These are phyloP conservation scores for Phytopythium chamaehyphon DNA, from an alignment of 352 stramenopile genomes.

Conservation along the genomic window DNA sequence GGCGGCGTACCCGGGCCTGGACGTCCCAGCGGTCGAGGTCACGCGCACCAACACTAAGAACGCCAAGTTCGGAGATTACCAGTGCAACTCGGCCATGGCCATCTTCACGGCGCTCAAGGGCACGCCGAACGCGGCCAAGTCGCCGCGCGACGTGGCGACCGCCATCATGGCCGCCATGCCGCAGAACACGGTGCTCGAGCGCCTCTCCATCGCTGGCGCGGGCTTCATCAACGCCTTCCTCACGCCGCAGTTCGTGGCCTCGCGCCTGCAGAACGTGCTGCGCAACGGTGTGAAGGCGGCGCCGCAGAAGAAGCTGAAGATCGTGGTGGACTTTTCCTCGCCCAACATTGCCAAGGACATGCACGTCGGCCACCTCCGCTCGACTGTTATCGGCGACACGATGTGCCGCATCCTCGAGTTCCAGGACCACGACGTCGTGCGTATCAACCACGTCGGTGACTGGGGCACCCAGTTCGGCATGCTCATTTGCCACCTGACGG, in stretches of 20 bases:
- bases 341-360: slow-evolving; percentile 90
- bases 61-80: slow-evolving; percentile 93
- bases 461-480: slow-evolving; percentile 98
- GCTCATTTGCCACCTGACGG: slow-evolving; percentile 99
- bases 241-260: slow-evolving; percentile 74
- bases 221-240: slow-evolving; percentile 99
- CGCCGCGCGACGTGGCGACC: slow-evolving; percentile 85
- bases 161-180: slow-evolving; percentile 88
- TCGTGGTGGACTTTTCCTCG: slow-evolving; percentile 83
- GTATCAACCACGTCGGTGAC: slow-evolving; percentile 85
- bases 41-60: slow-evolving; percentile 78
- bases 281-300: slow-evolving; percentile 65
- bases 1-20: slow-evolving; percentile 55
- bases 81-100: slow-evolving; percentile 98
- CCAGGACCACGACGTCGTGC: slow-evolving; percentile 74
- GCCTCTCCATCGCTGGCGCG: slow-evolving; percentile 87
- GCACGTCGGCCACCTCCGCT: slow-evolving; percentile 86
- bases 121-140: slow-evolving; percentile 58
- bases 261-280: slow-evolving; percentile 67
- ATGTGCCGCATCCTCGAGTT: slow-evolving; percentile 88
- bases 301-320: slow-evolving; percentile 78
- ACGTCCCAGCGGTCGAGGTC: slow-evolving; percentile 53
- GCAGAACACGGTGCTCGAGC: slow-evolving; percentile 85
- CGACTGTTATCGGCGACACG: slow-evolving; percentile 90
- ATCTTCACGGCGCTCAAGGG: slow-evolving; percentile 96